These are phyloP conservation scores for Mallotus japonicus DNA, from an alignment of 441 rosid species.

Conservation along the genomic window DNA sequence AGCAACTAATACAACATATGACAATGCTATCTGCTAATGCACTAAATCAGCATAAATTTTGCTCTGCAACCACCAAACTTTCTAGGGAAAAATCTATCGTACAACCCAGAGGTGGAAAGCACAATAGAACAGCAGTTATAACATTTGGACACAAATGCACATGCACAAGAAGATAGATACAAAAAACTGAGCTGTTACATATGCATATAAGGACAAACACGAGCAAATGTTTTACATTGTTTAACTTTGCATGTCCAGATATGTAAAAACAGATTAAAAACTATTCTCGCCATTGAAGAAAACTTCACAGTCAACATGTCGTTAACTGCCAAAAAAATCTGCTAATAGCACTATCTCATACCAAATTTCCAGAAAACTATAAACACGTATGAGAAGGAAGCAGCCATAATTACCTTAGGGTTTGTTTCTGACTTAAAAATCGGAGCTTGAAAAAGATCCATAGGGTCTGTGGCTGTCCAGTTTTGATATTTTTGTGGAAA, in stretches of 20 bases:
- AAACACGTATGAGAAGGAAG: conserved; percentile 2
- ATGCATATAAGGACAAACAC: neutral
- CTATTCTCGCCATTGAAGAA: neutral
- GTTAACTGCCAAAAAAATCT: too few species aligned
- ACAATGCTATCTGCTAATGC: neutral
- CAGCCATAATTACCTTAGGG: conserved; percentile 59
- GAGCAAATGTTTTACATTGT: neutral
- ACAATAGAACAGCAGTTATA: neutral
- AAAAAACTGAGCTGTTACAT: neutral
- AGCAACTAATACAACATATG: neutral
- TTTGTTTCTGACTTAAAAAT: conserved; percentile 64
- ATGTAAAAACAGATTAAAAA: neutral
- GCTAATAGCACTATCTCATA: neutral
- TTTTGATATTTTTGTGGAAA: conserved; percentile 83
- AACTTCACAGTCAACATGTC: neutral
- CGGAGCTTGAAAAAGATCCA: conserved; percentile 81
- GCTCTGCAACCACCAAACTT: neutral
- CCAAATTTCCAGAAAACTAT: neutral
- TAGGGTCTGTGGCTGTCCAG: conserved; percentile 63
- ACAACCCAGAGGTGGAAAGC: neutral
- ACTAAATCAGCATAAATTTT: neutral
- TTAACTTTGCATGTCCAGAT: neutral
- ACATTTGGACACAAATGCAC: neutral
- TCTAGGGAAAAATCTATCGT: neutral
- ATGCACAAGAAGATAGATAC: neutral